Conservation (phyloP, 805 yeast species). For the Grigorovia humatica region DNA sequence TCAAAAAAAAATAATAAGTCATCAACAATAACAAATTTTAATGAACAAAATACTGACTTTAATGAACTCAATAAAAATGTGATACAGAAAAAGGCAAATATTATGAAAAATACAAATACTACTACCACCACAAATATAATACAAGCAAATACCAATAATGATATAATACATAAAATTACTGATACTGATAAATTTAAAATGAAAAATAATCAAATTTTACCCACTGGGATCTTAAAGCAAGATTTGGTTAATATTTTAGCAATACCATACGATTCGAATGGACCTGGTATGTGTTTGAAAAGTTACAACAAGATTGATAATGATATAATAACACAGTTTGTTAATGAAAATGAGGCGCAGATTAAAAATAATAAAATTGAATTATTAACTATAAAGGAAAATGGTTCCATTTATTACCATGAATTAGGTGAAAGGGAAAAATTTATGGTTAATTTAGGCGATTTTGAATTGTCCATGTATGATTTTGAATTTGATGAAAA, state of each 20-base stretch:
- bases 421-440: conserved; percentile 1
- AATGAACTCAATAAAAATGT: background rate
- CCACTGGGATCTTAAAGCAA: conserved; percentile 15
- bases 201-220: background rate
- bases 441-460: conserved; percentile 25
- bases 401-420: conserved; percentile 15
- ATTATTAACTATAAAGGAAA: conserved; percentile 11
- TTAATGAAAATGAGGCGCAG: conserved; percentile 8
- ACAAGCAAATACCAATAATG: background rate
- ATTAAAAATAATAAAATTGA: conserved; percentile 5
- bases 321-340: conserved; percentile 17
- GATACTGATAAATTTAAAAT: background rate
- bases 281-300: conserved; percentile 18
- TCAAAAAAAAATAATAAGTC: background rate
- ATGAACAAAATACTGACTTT: background rate
- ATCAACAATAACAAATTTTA: background rate
- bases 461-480: conserved; percentile 57
- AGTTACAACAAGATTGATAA: conserved; percentile 20
- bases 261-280: conserved; percentile 17
- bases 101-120: background rate
- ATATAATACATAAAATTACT: background rate
- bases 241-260: conserved; percentile 19
- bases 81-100: no score
- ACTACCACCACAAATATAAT: background rate
- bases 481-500: conserved; percentile 67